phyloP scores from a whole-genome alignment of 2,329 filamentous ascomycete species.

The Colletotrichum karsti region DNA sequence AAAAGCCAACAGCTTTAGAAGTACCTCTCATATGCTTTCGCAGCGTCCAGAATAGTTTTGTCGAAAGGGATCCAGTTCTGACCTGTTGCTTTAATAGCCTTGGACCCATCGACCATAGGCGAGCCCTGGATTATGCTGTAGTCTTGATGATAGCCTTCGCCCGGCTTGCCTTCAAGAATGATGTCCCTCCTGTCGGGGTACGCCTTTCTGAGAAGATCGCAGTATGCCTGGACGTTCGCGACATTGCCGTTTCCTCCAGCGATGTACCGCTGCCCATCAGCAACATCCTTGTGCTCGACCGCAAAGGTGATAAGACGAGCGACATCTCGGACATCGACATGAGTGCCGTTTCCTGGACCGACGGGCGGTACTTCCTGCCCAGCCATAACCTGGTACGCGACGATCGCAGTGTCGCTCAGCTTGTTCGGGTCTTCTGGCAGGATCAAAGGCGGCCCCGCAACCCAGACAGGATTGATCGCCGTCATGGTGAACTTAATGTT shows the following conservation, averaged over 20 bases:
- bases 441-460: constrained; percentile 22
- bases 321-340: constrained; percentile 28
- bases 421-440: constrained; percentile 14
- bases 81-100: constrained; percentile 20
- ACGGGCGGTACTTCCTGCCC: background rate
- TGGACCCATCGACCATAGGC: constrained; percentile 9
- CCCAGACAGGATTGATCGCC: constrained; percentile 22
- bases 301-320: constrained; percentile 15
- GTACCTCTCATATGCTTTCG: constrained; percentile 22
- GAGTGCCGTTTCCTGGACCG: constrained; percentile 10
- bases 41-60: constrained; percentile 19
- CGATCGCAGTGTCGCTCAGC: constrained; percentile 28
- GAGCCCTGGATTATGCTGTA: constrained; percentile 13
- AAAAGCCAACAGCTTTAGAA: too few relatives aligned
- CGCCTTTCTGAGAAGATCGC: constrained; percentile 12
- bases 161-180: constrained; percentile 20
- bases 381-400: constrained; percentile 31
- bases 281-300: background rate
- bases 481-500: constrained; percentile 35
- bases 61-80: constrained; percentile 16
- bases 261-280: constrained; percentile 6
- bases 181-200: background rate
- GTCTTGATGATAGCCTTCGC: constrained; percentile 14
- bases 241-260: constrained; percentile 4
- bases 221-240: constrained; percentile 10